Conservation (phyloP, 2,329 filamentous ascomycete species). For the Fusarium scirpi region DNA sequence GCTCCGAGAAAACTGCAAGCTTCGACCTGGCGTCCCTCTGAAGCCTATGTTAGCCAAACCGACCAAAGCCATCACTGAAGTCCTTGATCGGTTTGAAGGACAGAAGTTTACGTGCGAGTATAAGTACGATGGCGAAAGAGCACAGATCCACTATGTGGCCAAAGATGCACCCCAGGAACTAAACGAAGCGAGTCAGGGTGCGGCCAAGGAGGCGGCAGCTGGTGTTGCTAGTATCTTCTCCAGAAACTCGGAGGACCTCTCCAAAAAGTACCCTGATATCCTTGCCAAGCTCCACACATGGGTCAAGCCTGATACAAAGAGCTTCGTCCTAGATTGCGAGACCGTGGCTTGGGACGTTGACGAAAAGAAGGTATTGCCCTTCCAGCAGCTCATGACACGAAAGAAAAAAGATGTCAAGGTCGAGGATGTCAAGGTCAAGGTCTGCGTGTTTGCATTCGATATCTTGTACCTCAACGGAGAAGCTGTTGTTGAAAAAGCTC, state of each 20-base stretch:
- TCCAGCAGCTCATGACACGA: conserved; percentile 97
- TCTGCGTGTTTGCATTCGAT: conserved; percentile 97
- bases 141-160: conserved; percentile 98
- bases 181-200: conserved; percentile 68
- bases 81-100: conserved; percentile 94
- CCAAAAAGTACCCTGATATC: conserved; percentile 97
- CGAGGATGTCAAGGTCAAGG: conserved; percentile 95
- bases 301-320: conserved; percentile 90
- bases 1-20: conserved; percentile 85
- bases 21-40: conserved; percentile 91
- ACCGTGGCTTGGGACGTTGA: conserved; percentile 96
- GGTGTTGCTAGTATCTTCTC: conserved; percentile 96
- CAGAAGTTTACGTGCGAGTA: conserved; percentile 98
- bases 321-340: conserved; percentile 98
- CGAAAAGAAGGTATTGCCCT: conserved; percentile 95
- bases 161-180: conserved; percentile 80
- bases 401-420: conserved; percentile 97
- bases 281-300: conserved; percentile 87
- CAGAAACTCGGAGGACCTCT: conserved; percentile 95
- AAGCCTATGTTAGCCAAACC: conserved; percentile 99
- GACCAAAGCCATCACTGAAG: conserved; percentile 97
- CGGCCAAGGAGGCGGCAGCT: conserved; percentile 73
- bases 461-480: conserved; percentile 93
- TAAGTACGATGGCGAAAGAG: conserved; percentile 97
- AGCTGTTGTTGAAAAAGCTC: conserved; percentile 85